Conservation (phyloP, 2,329 filamentous ascomycete genomes). For the Sphaerulina musiva region DNA sequence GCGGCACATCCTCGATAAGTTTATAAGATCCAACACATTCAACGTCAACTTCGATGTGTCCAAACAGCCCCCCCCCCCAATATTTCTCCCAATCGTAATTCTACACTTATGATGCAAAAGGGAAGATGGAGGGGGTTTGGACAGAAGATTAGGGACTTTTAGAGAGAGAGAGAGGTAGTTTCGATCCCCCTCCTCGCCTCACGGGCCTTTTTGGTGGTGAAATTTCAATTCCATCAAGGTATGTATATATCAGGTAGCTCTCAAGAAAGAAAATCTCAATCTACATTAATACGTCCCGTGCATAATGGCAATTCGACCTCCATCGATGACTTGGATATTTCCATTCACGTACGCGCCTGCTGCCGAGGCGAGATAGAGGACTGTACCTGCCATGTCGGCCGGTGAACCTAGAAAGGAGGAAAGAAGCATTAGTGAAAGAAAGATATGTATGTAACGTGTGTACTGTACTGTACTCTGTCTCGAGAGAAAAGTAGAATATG, state of each 20-base stretch:
- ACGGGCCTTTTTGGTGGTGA: too few relatives aligned
- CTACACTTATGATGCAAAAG: background rate
- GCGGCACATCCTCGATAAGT: constrained; percentile 20
- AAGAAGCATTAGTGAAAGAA: too few relatives aligned
- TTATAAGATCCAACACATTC: constrained; percentile 3
- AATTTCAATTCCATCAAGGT: too few relatives aligned
- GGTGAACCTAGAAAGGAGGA: constrained; percentile 46
- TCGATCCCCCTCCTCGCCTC: too few relatives aligned
- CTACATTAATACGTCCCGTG: constrained; percentile 20
- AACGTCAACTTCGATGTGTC: constrained; percentile 20
- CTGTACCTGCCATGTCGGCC: constrained; percentile 56
- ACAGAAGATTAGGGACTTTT: too few relatives aligned
- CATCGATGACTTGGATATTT: constrained; percentile 25
- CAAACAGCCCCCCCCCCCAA: constrained; percentile 25
- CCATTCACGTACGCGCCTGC: constrained; percentile 63
- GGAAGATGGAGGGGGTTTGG: too few relatives aligned
- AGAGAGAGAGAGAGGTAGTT: too few relatives aligned
- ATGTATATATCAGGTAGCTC: too few relatives aligned
- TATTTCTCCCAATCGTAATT: constrained; percentile 24
- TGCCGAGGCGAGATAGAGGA: constrained; percentile 58
- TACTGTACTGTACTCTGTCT: too few relatives aligned
- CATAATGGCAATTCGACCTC: constrained; percentile 19
- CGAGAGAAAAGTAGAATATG: too few relatives aligned
- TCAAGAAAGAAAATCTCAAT: too few relatives aligned
- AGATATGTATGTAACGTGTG: too few relatives aligned